These are phyloP conservation scores for Zygotorulaspora florentina DNA, from an alignment of 805 yeast genomes.

Conservation along the genomic window DNA sequence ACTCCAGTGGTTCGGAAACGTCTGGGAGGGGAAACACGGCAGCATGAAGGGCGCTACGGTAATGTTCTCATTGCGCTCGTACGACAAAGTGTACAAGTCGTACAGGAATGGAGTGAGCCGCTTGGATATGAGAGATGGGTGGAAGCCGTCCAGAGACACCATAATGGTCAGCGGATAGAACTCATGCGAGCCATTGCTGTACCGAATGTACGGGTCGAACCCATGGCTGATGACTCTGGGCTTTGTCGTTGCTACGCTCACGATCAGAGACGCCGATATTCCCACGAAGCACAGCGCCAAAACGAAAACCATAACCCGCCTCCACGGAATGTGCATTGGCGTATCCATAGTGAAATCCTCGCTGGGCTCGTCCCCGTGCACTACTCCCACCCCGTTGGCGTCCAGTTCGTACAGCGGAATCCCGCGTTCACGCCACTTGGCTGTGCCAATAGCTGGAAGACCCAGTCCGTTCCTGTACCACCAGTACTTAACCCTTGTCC, in stretches of 20 bases:
- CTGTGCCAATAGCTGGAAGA: neutral
- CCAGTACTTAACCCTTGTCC: constrained; percentile 2
- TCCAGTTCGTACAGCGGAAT: constrained; percentile 25
- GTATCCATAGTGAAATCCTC: neutral
- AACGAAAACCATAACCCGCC: neutral
- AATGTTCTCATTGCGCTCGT: constrained; percentile 37
- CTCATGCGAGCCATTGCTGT: constrained; percentile 57
- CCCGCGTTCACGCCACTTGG: constrained; percentile 13
- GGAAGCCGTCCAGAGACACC: constrained; percentile 83
- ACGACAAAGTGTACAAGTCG: constrained; percentile 46
- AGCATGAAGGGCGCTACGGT: constrained; percentile 65
- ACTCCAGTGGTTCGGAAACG: constrained; percentile 92
- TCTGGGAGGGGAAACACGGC: constrained; percentile 84
- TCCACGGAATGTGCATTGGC: neutral
- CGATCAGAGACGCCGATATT: constrained; percentile 3
- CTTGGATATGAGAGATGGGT: constrained; percentile 75
- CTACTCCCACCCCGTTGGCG: constrained; percentile 8
- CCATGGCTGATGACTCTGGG: neutral
- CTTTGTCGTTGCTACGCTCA: neutral
- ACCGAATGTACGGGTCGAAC: constrained; percentile 22
- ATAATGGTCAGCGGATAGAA: constrained; percentile 78
- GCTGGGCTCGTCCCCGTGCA: neutral
- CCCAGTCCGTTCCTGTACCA: constrained; percentile 2
- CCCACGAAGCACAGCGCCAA: constrained; percentile 1
- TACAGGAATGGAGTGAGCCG: constrained; percentile 69